phyloP scores from a whole-genome alignment of 78 protist species.

The Dictyostelium brefeldianum region DNA sequence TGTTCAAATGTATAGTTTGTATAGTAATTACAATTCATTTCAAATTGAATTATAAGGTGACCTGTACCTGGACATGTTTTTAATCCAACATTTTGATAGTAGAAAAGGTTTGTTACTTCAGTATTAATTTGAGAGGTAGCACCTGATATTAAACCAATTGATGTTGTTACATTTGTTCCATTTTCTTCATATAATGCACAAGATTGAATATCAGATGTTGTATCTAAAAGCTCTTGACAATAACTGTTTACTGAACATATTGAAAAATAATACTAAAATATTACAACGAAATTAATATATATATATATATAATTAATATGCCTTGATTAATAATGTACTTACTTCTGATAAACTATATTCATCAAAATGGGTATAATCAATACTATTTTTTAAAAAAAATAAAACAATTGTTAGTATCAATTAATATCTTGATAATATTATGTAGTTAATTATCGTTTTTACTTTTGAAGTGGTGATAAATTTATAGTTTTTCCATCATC shows the following conservation, averaged over 20 bases:
- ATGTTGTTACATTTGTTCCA: background rate
- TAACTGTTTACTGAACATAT: background rate
- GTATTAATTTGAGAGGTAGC: background rate
- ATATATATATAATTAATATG: background rate
- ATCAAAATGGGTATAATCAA: background rate
- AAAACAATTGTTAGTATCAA: background rate
- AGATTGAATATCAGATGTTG: background rate
- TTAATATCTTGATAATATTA: background rate
- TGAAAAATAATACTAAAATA: background rate
- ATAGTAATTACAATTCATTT: conserved; percentile 7
- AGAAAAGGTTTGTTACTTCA: conserved; percentile 4
- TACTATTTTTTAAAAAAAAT: background rate
- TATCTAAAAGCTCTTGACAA: background rate
- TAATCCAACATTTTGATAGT: background rate
- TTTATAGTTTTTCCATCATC: conserved; percentile 2
- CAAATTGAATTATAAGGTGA: background rate
- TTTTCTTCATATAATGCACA: background rate
- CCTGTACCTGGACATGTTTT: background rate
- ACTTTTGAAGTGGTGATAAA: background rate
- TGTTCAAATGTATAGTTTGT: background rate
- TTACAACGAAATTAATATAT: background rate
- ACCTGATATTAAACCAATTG: background rate
- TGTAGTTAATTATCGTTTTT: background rate
- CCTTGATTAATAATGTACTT: background rate
- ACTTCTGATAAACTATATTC: background rate